Conservation (phyloP, 1,284 basidiomycete species). For the Limonomyces culmigenus region DNA sequence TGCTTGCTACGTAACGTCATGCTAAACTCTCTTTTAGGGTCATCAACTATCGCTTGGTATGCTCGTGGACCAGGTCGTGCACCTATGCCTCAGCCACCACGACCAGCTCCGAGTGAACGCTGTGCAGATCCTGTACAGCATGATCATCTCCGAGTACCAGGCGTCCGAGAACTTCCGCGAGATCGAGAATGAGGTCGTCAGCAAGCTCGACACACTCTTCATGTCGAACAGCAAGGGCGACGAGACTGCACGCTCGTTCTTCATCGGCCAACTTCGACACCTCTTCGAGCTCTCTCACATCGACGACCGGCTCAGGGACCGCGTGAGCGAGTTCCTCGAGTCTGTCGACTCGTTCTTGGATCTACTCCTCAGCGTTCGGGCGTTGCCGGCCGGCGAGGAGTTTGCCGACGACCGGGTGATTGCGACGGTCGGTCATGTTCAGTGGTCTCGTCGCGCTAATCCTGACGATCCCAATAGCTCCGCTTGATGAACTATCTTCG, state of each 20-base stretch:
- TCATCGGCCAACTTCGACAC: conserved; percentile 81
- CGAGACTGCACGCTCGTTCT: conserved; percentile 83
- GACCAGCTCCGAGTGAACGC: conserved; percentile 83
- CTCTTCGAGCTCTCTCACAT: conserved; percentile 76
- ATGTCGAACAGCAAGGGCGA: conserved; percentile 84
- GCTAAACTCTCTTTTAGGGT: conserved; percentile 25
- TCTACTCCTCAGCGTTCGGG: conserved; percentile 81
- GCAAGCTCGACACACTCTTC: conserved; percentile 81
- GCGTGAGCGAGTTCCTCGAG: conserved; percentile 73
- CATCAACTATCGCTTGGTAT: conserved; percentile 74
- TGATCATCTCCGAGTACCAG: conserved; percentile 89
- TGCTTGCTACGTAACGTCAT: conserved; percentile 3
- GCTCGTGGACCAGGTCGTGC: conserved; percentile 84
- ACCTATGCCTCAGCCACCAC: conserved; percentile 88
- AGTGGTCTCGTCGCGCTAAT: neutral
- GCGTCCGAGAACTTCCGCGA: conserved; percentile 66
- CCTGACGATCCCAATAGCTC: conserved; percentile 26
- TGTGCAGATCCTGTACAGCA: conserved; percentile 85
- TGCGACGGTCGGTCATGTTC: conserved; percentile 44
- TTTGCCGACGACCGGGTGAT: conserved; percentile 90
- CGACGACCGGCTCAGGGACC: conserved; percentile 61
- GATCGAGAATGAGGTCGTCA: conserved; percentile 92
- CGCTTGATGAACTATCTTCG: conserved; percentile 87
- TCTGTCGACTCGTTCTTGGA: conserved; percentile 91
- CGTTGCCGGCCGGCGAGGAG: conserved; percentile 85